Base-by-base conservation (phyloP, 768 basidiomycete species). In the Candolleomyces aberdarensis region DNA sequence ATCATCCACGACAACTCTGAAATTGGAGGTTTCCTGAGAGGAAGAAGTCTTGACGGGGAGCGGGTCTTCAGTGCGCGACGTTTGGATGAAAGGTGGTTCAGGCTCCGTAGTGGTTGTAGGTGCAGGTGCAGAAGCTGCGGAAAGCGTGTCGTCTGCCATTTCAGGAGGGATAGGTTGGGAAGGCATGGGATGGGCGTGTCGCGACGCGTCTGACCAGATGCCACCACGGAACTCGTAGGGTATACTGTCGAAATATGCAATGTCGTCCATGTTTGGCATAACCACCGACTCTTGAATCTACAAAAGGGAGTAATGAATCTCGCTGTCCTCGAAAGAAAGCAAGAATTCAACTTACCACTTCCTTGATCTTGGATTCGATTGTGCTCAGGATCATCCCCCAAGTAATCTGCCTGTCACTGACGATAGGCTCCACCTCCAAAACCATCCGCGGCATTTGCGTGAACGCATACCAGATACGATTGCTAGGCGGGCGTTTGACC, bases 211-310 rank as follows among this genome's bases (percentile, higher is more conserved):
- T 8, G 85, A 80, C 84, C 90, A 98, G 64, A 99, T 91, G 7
- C 96, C 96, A 49, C 96, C 96, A 41, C 96, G 87, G 60, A 83
- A 87, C 55, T 69, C 66, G 66, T 83, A 88, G 2, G 70, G 66
- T 3, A 68, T 68, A 40, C 90, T 96, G 71, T 97, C 91, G 71
- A 96, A 98, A 81, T 95, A 98, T 13, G 95, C 82, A 61, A 98
- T 91, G 68, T 99, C 97, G 72, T 99, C 97, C 94, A 98, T 97
- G 74, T 97, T 93, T 5, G 97, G 97, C 71, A 96, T 76, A 19
- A 99, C 97, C 19, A 98, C 84, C 0, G 95, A 95, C 66, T 99
- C 96, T 66, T 86, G 83, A 60, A 98, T 92, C 96, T 98, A 67
- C 17, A 57, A 61, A 43, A 44, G 15, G 7, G 32, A 52, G 19